A percentile compares a stretch with the other conserved stretches of the same genome.
phyloP scores from a whole-genome alignment of 495 filamentous ascomycete species.

The Aspergillus panamensis region DNA sequence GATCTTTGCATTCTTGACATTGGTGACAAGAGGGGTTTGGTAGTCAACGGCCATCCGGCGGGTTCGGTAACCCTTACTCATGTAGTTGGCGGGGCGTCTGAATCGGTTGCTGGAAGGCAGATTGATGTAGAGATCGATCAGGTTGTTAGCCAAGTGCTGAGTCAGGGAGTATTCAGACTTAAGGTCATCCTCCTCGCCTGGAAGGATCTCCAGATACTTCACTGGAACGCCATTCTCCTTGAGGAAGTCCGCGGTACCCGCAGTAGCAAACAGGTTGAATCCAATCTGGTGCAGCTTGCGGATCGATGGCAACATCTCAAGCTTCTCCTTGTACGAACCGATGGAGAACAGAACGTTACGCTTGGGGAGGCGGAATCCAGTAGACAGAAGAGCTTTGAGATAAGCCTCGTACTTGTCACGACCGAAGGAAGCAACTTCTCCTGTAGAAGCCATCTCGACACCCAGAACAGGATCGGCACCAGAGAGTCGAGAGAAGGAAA shows the following conservation, averaged over 20 bases:
- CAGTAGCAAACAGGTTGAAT: conserved; percentile 92
- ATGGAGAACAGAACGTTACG: conserved; percentile 94
- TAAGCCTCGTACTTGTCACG: conserved; percentile 96
- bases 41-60: conserved; percentile 98
- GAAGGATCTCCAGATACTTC: conserved; percentile 85
- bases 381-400: conserved; percentile 90
- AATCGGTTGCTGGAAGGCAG: conserved; percentile 96
- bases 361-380: conserved; percentile 94
- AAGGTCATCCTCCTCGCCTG: conserved; percentile 66
- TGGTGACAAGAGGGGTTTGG: conserved; percentile 94
- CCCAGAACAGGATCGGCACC: conserved; percentile 95
- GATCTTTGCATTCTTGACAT: conserved; percentile 99
- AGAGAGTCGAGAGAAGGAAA: conserved; percentile 95
- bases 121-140: conserved; percentile 98
- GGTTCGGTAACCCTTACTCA: conserved; percentile 94
- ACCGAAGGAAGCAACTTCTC: conserved; percentile 96
- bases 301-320: conserved; percentile 93
- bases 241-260: conserved; percentile 93
- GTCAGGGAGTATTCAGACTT: conserved; percentile 95
- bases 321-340: conserved; percentile 94
- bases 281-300: conserved; percentile 81
- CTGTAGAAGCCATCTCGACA: conserved; percentile 98
- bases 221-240: conserved; percentile 86
- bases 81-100: conserved; percentile 92
- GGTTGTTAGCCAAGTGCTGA: conserved; percentile 91